These are phyloP conservation scores for Apiotrichum domesticum DNA, from an alignment of 1,284 basidiomycete genomes.

Conservation along the genomic window DNA sequence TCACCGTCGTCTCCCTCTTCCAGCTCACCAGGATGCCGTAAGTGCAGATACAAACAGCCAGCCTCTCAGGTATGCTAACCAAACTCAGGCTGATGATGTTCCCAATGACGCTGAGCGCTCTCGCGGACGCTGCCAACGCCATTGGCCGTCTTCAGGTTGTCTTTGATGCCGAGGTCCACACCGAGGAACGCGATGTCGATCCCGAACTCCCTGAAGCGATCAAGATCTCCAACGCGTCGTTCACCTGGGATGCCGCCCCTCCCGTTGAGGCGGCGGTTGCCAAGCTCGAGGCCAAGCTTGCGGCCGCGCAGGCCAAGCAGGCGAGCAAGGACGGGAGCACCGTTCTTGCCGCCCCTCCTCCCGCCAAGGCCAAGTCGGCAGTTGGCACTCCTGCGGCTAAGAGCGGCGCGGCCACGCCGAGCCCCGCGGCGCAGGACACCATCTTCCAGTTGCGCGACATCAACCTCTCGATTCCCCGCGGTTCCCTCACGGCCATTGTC, in stretches of 20 bases:
- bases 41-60: not conserved
- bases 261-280: conserved; percentile 50
- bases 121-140: conserved; percentile 72
- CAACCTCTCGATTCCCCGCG: conserved; percentile 61
- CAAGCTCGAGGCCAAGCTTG: conserved; percentile 1
- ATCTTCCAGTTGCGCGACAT: conserved; percentile 62
- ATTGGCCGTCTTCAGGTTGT: conserved; percentile 61
- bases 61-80: too few species aligned
- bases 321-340: conserved; percentile 29
- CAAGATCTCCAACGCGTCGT: conserved; percentile 60
- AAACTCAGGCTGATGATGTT: conserved; percentile 34
- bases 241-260: conserved; percentile 73
- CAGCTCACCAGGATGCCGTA: conserved; percentile 48
- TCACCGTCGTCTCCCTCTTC: conserved; percentile 77
- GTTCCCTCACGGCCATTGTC: conserved; percentile 71
- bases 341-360: not conserved
- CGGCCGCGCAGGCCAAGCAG: conserved; percentile 20
- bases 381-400: conserved; percentile 8
- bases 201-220: conserved; percentile 56
- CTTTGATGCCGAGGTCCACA: conserved; percentile 69
- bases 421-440: conserved; percentile 48
- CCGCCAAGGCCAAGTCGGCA: too few species aligned
- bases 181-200: conserved; percentile 53
- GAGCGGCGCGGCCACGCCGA: conserved; percentile 15
- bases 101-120: conserved; percentile 69